A percentile compares a stretch with the other conserved stretches of the same genome.
Evolutionary conservation across 305 asterid species (phyloP).

Genomic region (Euphrasia arctica): DNA sequence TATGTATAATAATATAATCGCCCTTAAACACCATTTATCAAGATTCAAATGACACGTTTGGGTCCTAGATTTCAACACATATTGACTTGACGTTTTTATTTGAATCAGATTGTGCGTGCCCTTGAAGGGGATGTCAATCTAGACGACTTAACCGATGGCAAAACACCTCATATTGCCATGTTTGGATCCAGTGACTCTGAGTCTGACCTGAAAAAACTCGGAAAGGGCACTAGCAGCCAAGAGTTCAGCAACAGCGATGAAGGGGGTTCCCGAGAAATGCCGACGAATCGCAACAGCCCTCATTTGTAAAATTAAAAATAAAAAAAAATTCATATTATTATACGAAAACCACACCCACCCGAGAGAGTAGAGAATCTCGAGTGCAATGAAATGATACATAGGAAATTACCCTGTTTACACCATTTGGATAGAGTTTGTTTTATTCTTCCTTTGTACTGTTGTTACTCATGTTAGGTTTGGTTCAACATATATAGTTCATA

Average conservation of each 20-base stretch:
- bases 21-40: too few species aligned
- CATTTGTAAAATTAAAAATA: background rate
- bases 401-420: background rate
- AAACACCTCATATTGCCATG: constrained; percentile 25
- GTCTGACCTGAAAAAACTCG: constrained; percentile 37
- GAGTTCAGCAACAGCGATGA: constrained; percentile 60
- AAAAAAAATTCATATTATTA: background rate
- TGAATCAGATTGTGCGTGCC: constrained; percentile 55
- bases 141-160: constrained; percentile 44
- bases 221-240: constrained; percentile 43
- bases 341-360: too few species aligned
- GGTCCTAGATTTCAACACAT: background rate
- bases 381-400: background rate
- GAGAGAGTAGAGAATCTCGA: too few species aligned
- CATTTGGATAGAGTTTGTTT: too few species aligned
- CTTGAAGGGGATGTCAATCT: constrained; percentile 60
- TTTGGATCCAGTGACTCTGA: constrained; percentile 44
- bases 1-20: constrained; percentile 18
- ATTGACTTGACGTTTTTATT: background rate
- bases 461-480: too few species aligned
- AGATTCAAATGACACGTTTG: background rate
- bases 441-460: too few species aligned
- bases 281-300: constrained; percentile 17
- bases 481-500: too few species aligned
- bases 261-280: constrained; percentile 36